Conservation (phyloP, 495 filamentous ascomycete species). For the Melanomma pulvis-pyrius region DNA sequence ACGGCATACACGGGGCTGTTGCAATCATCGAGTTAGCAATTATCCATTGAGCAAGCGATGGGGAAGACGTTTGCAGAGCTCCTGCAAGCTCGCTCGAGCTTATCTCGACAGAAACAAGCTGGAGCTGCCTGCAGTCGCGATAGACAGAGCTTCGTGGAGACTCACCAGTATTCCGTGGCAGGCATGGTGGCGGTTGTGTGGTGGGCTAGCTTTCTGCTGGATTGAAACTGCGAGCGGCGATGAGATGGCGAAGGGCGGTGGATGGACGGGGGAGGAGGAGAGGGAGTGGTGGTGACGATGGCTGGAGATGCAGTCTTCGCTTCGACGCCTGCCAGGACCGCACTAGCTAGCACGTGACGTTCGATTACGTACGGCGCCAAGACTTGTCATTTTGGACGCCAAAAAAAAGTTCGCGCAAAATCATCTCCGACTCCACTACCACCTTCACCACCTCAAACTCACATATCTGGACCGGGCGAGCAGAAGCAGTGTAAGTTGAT, state of each 20-base stretch:
- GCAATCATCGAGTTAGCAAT: slow-evolving; percentile 48
- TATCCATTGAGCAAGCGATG: not conserved
- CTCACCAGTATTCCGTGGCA: slow-evolving; percentile 68
- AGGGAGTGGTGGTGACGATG: slow-evolving; percentile 28
- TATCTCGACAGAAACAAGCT: slow-evolving; percentile 40
- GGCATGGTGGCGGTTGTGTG: slow-evolving; percentile 53
- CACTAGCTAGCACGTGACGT: slow-evolving; percentile 19
- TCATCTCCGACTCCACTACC: not conserved
- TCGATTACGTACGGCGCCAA: slow-evolving; percentile 1
- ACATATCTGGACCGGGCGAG: slow-evolving; percentile 28
- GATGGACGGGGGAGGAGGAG: slow-evolving; percentile 16
- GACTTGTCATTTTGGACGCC: not conserved
- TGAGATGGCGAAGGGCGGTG: slow-evolving; percentile 24
- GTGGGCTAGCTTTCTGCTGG: not conserved
- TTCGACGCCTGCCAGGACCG: slow-evolving; percentile 9
- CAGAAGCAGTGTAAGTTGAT: slow-evolving; percentile 28
- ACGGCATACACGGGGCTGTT: slow-evolving; percentile 97
- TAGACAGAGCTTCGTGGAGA: slow-evolving; percentile 44
- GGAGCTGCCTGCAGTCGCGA: slow-evolving; percentile 33
- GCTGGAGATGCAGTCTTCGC: slow-evolving; percentile 16
- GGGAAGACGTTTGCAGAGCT: not conserved
- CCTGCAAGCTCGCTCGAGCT: slow-evolving; percentile 36
- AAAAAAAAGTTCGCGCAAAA: slow-evolving; percentile 4
- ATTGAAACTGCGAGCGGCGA: slow-evolving; percentile 15
- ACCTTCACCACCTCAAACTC: slow-evolving; percentile 16